These are phyloP conservation scores for Penicillium occitanis DNA, from an alignment of 2,329 filamentous ascomycete species.

Conservation along the genomic window DNA sequence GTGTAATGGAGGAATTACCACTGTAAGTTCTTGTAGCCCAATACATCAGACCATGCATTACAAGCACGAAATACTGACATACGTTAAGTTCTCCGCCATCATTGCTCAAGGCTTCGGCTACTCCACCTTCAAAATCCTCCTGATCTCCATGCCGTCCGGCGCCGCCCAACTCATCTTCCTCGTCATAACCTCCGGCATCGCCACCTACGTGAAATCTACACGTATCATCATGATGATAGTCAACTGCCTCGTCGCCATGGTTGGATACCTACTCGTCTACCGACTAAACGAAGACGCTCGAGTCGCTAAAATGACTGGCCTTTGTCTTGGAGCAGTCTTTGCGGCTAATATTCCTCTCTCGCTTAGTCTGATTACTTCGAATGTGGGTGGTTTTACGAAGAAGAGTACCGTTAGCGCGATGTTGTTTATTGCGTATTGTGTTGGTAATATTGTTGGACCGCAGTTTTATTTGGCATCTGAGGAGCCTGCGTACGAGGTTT, in stretches of 20 bases:
- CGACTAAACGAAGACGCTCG: conserved; percentile 28
- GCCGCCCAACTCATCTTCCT: conserved; percentile 37
- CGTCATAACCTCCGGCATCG: conserved; percentile 30
- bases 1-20: conserved; percentile 37
- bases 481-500: conserved; percentile 34
- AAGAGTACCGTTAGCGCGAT: conserved; percentile 42
- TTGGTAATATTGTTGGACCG: conserved; percentile 38
- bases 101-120: conserved; percentile 23
- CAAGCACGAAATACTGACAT: background rate
- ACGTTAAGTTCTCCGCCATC: conserved; percentile 23
- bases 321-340: conserved; percentile 35
- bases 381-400: conserved; percentile 40
- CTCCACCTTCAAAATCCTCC: conserved; percentile 30
- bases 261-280: conserved; percentile 38
- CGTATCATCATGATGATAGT: conserved; percentile 38
- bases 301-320: conserved; percentile 32
- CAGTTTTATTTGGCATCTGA: conserved; percentile 35
- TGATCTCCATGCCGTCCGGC: conserved; percentile 41
- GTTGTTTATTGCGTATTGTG: conserved; percentile 49
- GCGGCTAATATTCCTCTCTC: conserved; percentile 39
- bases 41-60: too few species aligned
- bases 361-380: conserved; percentile 36
- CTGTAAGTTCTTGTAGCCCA: conserved; percentile 21
- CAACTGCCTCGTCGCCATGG: conserved; percentile 31
- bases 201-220: conserved; percentile 29